Evolutionary conservation across 164 flowering plant genomes (phyloP), one percentile per base, ranked within the genome.

Genomic region (Tetrastigma voinierianum): DNA sequence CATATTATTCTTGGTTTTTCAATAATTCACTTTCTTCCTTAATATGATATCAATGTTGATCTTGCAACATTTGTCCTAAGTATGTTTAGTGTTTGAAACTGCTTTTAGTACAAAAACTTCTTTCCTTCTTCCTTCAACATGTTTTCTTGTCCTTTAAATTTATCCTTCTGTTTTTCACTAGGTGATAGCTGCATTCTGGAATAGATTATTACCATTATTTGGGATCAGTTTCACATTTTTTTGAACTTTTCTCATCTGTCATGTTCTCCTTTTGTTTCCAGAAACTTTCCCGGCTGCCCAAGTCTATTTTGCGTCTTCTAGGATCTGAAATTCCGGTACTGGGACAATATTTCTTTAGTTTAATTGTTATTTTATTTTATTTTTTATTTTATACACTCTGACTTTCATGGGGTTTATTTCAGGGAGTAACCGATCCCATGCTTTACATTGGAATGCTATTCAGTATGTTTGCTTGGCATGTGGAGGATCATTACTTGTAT

Each of bases 371-470:
- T 16, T 18, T 51, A 14, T 58, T 44, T 59, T 21, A 1, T 0
- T 15, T 12, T 57, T 9, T 17, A 9, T 10, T 64, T 72, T 51
- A 25, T 1, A 11, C 45, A 25, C 16, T 55, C 16, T 66, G 11
- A 60, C 65, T 64, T 56, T 49, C n/a, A 40, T 54, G 51, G 59
- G 51, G 7, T 57, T 70, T 63, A 21, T 85, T 72, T 51, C 87
- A 96, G 99, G 99, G 99, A 69, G 96, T 93, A 64, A 93, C 98
- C 46, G 98, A 93, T 54, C 99, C 99, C 51, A 96, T 96, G 99
- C 95, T 96, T 60, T 96, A 96, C 79, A 96, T 96, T 72, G 99
- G 98, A 57, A 96, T 96, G 99, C 81, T 96, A 46, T 93, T 96
- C 68, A 96, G 99, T 72, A 80, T 91, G 90, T 93, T 96, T 85